Conservation (phyloP, 129 eudicot species). For the Silybum marianum region DNA sequence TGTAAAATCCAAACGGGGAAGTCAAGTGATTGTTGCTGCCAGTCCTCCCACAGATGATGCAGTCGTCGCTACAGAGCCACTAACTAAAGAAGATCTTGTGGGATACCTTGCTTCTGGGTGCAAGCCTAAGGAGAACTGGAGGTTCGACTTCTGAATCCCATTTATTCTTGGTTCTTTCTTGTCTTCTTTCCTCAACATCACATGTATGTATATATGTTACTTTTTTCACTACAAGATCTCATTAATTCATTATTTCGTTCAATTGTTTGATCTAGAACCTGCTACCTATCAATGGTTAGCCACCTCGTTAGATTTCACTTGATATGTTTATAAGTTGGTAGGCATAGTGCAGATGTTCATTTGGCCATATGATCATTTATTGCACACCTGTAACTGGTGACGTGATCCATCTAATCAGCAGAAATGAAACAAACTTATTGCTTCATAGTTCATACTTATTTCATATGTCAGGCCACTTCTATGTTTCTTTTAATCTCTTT, state of each 20-base stretch:
- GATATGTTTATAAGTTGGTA: neutral
- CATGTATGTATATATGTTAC: neutral
- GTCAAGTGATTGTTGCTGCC: conserved; percentile 68
- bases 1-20: conserved; percentile 43
- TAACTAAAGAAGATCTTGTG: conserved; percentile 90
- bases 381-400: neutral
- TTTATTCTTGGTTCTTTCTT: conserved; percentile 32
- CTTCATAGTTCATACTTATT: neutral
- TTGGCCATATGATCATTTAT: conserved; percentile 1
- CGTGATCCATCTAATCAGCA: neutral
- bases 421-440: neutral
- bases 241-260: neutral
- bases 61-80: conserved; percentile 71
- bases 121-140: conserved; percentile 96
- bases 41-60: conserved; percentile 97
- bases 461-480: neutral
- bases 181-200: conserved; percentile 11
- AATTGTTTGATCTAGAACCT: neutral
- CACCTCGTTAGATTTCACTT: neutral
- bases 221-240: neutral
- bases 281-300: neutral
- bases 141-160: conserved; percentile 59
- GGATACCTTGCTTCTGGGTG: conserved; percentile 94
- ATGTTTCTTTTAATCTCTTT: too few relatives aligned
- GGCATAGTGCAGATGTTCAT: neutral